Conservation (phyloP, 2,329 filamentous ascomycete genomes). For the Penicillium italicum region DNA sequence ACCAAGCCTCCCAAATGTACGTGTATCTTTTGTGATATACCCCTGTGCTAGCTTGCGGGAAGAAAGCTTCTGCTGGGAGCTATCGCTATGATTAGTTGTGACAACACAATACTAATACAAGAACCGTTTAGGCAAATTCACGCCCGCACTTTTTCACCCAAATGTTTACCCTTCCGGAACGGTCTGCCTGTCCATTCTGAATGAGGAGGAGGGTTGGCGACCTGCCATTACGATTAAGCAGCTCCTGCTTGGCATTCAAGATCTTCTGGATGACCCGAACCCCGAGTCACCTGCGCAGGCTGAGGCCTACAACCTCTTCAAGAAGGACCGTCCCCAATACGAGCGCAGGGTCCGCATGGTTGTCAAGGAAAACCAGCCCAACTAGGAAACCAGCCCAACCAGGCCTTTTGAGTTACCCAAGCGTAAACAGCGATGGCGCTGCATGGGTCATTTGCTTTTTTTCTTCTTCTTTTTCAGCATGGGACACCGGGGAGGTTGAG, state of each 20-base stretch:
- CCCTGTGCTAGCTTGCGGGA: too few species aligned
- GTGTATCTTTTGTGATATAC: constrained; percentile 31
- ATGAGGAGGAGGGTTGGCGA: constrained; percentile 98
- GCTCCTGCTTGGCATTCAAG: constrained; percentile 92
- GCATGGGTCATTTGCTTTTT: constrained; percentile 1
- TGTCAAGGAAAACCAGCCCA: constrained; percentile 83
- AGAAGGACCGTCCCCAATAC: constrained; percentile 82
- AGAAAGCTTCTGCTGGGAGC: background rate
- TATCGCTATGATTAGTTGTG: background rate
- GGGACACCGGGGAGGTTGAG: background rate
- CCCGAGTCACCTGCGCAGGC: constrained; percentile 95
- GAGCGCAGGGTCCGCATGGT: constrained; percentile 82
- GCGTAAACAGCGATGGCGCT: constrained; percentile 6
- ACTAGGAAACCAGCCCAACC: constrained; percentile 81
- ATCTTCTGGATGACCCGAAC: constrained; percentile 92
- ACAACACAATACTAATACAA: background rate
- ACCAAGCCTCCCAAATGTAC: constrained; percentile 98
- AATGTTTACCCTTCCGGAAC: constrained; percentile 99
- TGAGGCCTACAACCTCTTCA: constrained; percentile 95
- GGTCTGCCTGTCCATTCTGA: constrained; percentile 93
- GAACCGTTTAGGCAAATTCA: constrained; percentile 74
- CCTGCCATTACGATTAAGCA: constrained; percentile 98
- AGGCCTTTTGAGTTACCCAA: constrained; percentile 13
- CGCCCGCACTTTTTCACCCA: constrained; percentile 91
- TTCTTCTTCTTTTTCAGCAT: constrained; percentile 17